Evolutionary conservation across 768 basidiomycete genomes (phyloP), one percentile per base, ranked within the genome.

Genomic region (Tubosaeta brunneosetosa): DNA sequence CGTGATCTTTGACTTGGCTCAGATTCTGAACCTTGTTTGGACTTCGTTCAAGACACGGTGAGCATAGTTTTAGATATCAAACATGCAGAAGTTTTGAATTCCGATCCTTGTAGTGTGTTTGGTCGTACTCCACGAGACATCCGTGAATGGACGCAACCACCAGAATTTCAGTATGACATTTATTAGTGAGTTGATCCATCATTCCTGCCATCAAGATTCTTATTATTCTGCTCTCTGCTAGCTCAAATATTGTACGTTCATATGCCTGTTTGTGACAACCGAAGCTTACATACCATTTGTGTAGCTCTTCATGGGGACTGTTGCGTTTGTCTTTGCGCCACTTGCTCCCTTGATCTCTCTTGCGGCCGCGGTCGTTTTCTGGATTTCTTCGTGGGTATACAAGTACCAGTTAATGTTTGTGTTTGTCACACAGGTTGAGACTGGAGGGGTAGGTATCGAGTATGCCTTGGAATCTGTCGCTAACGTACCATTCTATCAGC

Each of bases 331-430:
- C 16, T 98, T 98, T 63, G 93, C 95, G 0, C 95, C 95, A 13
- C 74, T 99, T 6, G 94, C 95, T 0, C 97, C 97, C 1, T 72
- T 98, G 29, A 94, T 99, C 14, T 80, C 79, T 9, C 76, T 94
- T 26, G 90, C 88, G 16, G 91, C 85, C 12, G 85, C 86, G 3
- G 66, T 87, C 31, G 91, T 97, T 19, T 89, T 94, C 68, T 97
- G 93, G 90, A 73, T 87, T 62, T 82, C 82, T 55, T 88, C 86
- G 6, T 84, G 84, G 77, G 88, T 91, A 19, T 92, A 94, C 77
- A 99, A 98, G 72, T 98, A 98, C 64, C 89, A 94, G 74, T 76
- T 97, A 46, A 93, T 97, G 85, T 98, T 95, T 68, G 91, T 95
- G 52, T 94, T 80, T 65, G 74, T 91, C 44, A 84, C 93, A 6